Percentiles rank a stretch among this genome's conserved stretches.
These are phyloP conservation scores for Starmera pachycereana DNA, from an alignment of 805 yeast genomes.

Conservation along the genomic window DNA sequence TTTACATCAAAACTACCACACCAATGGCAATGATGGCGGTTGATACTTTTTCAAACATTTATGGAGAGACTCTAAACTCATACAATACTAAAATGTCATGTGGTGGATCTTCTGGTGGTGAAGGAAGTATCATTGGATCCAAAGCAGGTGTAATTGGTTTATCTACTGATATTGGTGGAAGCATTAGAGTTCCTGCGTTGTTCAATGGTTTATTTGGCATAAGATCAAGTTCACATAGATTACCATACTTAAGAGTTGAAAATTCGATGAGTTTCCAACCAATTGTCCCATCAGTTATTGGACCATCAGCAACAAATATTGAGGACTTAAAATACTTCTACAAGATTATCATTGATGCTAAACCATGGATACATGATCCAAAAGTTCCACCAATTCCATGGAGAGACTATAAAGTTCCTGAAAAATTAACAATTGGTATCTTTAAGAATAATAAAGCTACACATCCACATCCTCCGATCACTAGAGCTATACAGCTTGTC, in stretches of 20 bases:
- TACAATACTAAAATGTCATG: constrained; percentile 30
- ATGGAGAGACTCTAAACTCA: constrained; percentile 38
- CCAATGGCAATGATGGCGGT: constrained; percentile 42
- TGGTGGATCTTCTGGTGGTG: constrained; percentile 49
- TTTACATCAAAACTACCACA: constrained; percentile 43
- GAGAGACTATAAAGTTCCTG: constrained; percentile 24
- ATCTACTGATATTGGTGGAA: constrained; percentile 48
- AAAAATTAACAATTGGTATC: constrained; percentile 31
- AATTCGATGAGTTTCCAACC: constrained; percentile 25
- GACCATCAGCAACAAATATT: constrained; percentile 23
- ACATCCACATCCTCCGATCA: constrained; percentile 39
- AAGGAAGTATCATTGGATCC: constrained; percentile 35
- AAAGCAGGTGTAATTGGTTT: constrained; percentile 42
- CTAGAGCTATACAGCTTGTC: constrained; percentile 31
- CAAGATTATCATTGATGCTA: constrained; percentile 20
- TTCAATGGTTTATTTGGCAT: constrained; percentile 31
- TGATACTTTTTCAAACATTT: constrained; percentile 34
- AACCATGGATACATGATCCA: neutral
- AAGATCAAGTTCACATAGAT: constrained; percentile 16
- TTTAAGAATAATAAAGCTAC: constrained; percentile 32
- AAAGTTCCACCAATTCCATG: constrained; percentile 30
- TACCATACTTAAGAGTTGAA: constrained; percentile 24
- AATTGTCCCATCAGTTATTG: constrained; percentile 23
- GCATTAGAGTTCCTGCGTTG: constrained; percentile 37
- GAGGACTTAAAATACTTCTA: constrained; percentile 21